Conservation (phyloP, 805 yeast species). For the Saccharomycopsis sp. region DNA sequence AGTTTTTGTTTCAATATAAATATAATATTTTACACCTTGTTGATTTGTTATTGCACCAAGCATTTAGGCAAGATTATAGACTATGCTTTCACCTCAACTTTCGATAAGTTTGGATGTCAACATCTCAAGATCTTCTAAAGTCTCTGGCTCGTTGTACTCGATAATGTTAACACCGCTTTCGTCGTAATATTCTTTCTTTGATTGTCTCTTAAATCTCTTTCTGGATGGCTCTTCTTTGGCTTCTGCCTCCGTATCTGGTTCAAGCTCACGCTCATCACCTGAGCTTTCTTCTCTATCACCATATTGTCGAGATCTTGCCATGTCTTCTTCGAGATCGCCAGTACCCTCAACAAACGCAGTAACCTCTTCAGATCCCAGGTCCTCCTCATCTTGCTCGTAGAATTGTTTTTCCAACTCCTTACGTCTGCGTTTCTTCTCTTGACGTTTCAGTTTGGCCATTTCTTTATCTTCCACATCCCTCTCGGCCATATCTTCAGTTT, state of each 20-base stretch:
- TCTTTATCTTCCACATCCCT: constrained; percentile 75
- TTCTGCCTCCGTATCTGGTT: constrained; percentile 6
- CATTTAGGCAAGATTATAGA: too few species aligned
- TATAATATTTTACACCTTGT: too few species aligned
- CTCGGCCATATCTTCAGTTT: constrained; percentile 54
- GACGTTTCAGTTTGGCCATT: constrained; percentile 65
- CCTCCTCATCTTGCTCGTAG: constrained; percentile 25
- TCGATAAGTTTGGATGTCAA: constrained; percentile 46
- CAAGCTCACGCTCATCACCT: neutral
- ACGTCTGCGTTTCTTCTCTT: constrained; percentile 82
- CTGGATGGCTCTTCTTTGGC: constrained; percentile 11
- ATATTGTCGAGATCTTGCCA: too few species aligned
- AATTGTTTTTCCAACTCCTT: constrained; percentile 63
- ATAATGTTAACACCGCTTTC: constrained; percentile 35
- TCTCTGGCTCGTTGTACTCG: constrained; percentile 82
- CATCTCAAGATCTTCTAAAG: constrained; percentile 90
- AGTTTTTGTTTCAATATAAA: too few species aligned
- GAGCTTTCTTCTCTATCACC: constrained; percentile 13
- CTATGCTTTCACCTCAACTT: too few species aligned
- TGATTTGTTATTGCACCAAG: too few species aligned
- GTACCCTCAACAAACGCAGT: constrained; percentile 20
- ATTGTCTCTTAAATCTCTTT: constrained; percentile 23
- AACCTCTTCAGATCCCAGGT: constrained; percentile 13
- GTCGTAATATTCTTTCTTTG: constrained; percentile 27
- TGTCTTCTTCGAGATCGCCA: constrained; percentile 14